A percentile compares a stretch with the other conserved stretches of the same genome.
These are phyloP conservation scores for Phlebiopsis flavidoalba DNA, from an alignment of 768 basidiomycete species.

Conservation along the genomic window DNA sequence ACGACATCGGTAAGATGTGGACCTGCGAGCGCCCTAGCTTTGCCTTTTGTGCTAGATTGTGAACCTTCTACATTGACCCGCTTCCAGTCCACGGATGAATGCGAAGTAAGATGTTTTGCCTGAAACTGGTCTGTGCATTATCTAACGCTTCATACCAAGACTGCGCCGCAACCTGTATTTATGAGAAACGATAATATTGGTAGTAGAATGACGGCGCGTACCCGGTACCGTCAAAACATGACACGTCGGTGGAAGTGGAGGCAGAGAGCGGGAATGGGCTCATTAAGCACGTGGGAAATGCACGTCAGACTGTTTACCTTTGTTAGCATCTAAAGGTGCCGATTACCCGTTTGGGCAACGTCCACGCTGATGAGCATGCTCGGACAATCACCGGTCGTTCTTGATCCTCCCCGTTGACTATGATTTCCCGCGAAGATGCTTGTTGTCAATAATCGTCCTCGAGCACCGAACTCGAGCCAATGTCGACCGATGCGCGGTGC, in stretches of 20 bases:
- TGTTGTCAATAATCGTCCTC: too few relatives aligned
- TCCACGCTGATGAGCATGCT: too few relatives aligned
- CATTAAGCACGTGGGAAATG: slow-evolving; percentile 1
- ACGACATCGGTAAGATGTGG: slow-evolving; percentile 70
- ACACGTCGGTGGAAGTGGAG: background rate
- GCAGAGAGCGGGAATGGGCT: background rate
- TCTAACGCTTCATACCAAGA: slow-evolving; percentile 77
- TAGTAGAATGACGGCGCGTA: slow-evolving; percentile 20
- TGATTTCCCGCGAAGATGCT: too few relatives aligned
- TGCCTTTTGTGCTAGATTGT: slow-evolving; percentile 53
- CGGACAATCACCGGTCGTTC: too few relatives aligned
- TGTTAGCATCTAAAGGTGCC: slow-evolving; percentile 1
- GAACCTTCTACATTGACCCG: slow-evolving; percentile 44
- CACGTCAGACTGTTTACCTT: background rate
- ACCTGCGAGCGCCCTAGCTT: slow-evolving; percentile 42
- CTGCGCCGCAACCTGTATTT: slow-evolving; percentile 62
- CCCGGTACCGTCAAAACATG: slow-evolving; percentile 64
- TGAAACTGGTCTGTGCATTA: slow-evolving; percentile 72
- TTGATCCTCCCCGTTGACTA: too few relatives aligned
- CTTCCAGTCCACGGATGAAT: slow-evolving; percentile 74
- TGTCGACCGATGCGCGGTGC: too few relatives aligned
- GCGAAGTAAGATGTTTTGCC: slow-evolving; percentile 69
- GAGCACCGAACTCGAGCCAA: too few relatives aligned
- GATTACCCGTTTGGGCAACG: background rate
- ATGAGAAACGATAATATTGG: background rate